Conservation (phyloP, 169 alveolate species). For the Eimeria praecox region DNA sequence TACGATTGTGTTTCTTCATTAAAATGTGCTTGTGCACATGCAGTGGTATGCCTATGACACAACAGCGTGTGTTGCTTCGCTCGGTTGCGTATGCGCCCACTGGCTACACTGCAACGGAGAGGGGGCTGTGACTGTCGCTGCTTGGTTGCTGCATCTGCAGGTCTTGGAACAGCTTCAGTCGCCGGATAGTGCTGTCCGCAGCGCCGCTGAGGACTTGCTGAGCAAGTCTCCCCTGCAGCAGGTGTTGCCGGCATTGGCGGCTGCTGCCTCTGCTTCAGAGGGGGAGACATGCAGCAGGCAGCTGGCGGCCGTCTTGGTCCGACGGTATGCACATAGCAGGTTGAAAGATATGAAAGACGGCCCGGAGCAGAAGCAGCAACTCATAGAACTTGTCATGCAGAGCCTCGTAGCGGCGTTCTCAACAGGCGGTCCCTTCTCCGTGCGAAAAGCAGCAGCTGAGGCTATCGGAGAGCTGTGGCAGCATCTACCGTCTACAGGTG, state of each 20-base stretch:
- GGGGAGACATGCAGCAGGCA: slow-evolving; percentile 11
- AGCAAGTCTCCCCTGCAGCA: slow-evolving; percentile 52
- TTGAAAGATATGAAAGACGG: not conserved
- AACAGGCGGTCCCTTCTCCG: slow-evolving; percentile 46
- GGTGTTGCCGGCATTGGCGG: slow-evolving; percentile 59
- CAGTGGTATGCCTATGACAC: not conserved
- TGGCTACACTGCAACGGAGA: not conserved
- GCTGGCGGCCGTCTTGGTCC: slow-evolving; percentile 59
- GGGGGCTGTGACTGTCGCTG: not conserved
- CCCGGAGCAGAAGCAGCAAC: slow-evolving; percentile 41
- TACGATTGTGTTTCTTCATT: not conserved
- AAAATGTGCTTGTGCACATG: not conserved
- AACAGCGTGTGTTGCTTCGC: not conserved
- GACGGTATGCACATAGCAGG: slow-evolving; percentile 53
- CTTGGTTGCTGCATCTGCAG: not conserved
- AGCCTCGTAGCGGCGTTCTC: slow-evolving; percentile 27
- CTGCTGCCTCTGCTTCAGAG: slow-evolving; percentile 46
- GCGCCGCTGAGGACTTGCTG: slow-evolving; percentile 46
- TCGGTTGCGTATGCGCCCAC: not conserved
- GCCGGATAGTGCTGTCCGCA: slow-evolving; percentile 44
- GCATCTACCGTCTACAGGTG: slow-evolving; percentile 54
- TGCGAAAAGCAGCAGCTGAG: slow-evolving; percentile 72
- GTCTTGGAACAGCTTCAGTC: slow-evolving; percentile 32
- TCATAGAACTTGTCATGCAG: slow-evolving; percentile 21
- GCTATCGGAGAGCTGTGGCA: slow-evolving; percentile 68